Evolutionary conservation across 305 asterid genomes (phyloP).

Genomic region (Solanum hybrid): DNA sequence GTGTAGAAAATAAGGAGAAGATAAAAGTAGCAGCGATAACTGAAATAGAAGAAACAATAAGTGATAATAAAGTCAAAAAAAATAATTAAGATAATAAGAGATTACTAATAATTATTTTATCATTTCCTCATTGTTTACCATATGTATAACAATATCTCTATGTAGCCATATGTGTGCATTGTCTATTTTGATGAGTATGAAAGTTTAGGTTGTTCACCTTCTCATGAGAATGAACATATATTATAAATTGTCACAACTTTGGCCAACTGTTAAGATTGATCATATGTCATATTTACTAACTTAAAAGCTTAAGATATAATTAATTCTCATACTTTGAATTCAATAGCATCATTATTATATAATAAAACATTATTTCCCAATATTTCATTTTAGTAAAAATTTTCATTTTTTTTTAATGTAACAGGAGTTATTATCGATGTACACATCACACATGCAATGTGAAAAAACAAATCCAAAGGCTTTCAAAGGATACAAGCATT

Average conservation of each 20-base stretch:
- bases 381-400: background rate
- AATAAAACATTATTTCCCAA: background rate
- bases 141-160: background rate
- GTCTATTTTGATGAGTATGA: background rate
- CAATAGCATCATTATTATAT: background rate
- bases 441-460: conserved; percentile 89
- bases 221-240: background rate
- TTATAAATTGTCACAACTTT: background rate
- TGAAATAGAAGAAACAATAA: background rate
- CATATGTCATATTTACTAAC: background rate
- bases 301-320: background rate
- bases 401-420: background rate
- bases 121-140: background rate
- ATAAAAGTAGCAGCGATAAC: background rate
- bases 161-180: background rate
- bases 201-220: conserved; percentile 1
- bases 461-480: conserved; percentile 81
- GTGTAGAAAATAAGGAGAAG: background rate
- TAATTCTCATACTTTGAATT: background rate
- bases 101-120: background rate
- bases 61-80: background rate
- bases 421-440: conserved; percentile 85
- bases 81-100: background rate
- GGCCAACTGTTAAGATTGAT: background rate
- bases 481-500: conserved; percentile 51